Base-by-base conservation (phyloP, 768 basidiomycete genomes). In the Tephrocybe sp. region DNA sequence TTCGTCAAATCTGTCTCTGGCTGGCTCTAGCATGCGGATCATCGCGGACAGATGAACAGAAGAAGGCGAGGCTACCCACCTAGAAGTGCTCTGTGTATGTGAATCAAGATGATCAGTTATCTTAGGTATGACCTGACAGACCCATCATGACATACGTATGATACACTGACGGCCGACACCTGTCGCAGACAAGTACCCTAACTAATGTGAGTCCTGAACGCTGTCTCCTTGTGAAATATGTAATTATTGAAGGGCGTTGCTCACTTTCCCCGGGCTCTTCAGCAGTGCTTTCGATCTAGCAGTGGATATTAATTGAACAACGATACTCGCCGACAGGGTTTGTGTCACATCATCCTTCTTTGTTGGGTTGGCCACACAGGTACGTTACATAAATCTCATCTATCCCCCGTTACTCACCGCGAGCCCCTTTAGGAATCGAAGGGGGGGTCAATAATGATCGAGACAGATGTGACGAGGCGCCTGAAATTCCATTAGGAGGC, bases 81-180 rank as follows among this genome's bases (percentile, higher is more conserved):
- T n/a, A n/a, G n/a, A 30, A 30, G 29, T 12, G 12, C 29, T 30
- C 29, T n/a, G 29, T 30, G 12, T 30, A 7, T 30, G 12, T 30
- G 4, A 40, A 40, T 21, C 18, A 24, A 4, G 6, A 22, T 24
- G 10, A 19, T 10, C 9, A 21, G 7, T 12, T 4, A 30, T 21
- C 24, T 27, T 23, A 22, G 29, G 19, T 12, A 25, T 4, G n/a
- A n/a, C 15, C 9, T 48, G 47, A 39, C 47, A 48, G n/a, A 10
- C 22, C 29, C 47, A 49, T 49, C 47, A 49, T 21, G 39, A 49
- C 42, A n/a, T n/a, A n/a, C n/a, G n/a, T 30, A 42, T 34, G 40
- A 49, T 21, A 49, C 23, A 16, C 8, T 16, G 22, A 38, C 36
- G 45, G 16, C 23, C 16, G 45, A 19, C 45, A 37, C 19, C 36